Evolutionary conservation across 2,329 filamentous ascomycete species (phyloP), one percentile per base, ranked within the genome.

Genomic region (Tolypocladium nubicola): DNA sequence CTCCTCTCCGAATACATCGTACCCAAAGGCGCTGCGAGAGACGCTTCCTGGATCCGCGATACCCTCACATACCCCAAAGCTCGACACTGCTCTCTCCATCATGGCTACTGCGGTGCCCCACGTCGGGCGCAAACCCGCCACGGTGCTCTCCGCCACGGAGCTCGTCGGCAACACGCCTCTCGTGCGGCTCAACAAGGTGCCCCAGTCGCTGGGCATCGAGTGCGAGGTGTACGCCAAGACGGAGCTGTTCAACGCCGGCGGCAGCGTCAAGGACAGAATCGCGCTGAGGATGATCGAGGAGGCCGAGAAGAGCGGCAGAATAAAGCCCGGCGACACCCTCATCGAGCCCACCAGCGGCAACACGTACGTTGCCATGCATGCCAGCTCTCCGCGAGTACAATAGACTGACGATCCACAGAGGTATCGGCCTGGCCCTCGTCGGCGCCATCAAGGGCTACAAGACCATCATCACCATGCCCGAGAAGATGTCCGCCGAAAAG

Each of bases 401-500:
- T 35, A 9, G 60, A 74, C 63, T 56, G 21, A 43, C 8, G 75
- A 14, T 39, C 0, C 21, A 2, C 56, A 80, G 78, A 58, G 94
- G 94, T 63, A 99, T 99, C 63, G 94, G 94, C 26, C 81, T 99
- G 45, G 94, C 94, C 35, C 84, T 99, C 39, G 93, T 97, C 21
- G 93, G 85, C 58, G 94, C 94, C 19, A 89, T 99, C 68, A 97
- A 97, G 78, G 93, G 92, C 63, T 99, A 97, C 81, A 93, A 93
- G 75, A 95, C 92, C 45, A 97, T 99, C 75, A 99, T 99, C 73
- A 99, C 94, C 13, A 84, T 99, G 52, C 94, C 94, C 55, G 94
- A 99, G 77, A 99, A 99, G 80, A 99, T 99, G 94, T 97, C 91
- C 1, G 89, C 91, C 53, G 94, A 99, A 75, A 99, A 99, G 75